Evolutionary conservation across 164 flowering plant genomes (phyloP).

Genomic region (Sedum album): DNA sequence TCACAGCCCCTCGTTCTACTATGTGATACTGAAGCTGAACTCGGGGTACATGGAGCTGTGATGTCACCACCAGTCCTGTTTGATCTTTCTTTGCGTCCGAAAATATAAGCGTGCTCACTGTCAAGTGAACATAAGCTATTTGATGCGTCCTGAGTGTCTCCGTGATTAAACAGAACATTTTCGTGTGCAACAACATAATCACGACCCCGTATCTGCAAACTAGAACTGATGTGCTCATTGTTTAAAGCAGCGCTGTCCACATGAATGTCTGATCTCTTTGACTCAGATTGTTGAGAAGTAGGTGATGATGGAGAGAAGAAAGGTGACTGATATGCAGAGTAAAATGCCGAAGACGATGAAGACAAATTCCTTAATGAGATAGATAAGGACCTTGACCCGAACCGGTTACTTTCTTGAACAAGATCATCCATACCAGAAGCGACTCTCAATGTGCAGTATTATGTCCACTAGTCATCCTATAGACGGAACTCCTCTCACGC

Average conservation of each 20-base stretch:
- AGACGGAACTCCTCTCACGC: not conserved
- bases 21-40: constrained; percentile 1
- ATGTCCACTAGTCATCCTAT: not conserved
- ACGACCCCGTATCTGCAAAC: not conserved
- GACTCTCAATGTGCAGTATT: not conserved
- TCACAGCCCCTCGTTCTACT: constrained; percentile 11
- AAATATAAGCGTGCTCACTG: not conserved
- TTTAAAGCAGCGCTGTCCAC: not conserved
- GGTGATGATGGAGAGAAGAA: constrained; percentile 2
- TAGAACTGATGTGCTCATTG: no score
- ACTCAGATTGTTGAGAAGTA: not conserved
- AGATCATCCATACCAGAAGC: not conserved
- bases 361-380: not conserved
- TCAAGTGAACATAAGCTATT: not conserved
- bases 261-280: not conserved
- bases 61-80: not conserved
- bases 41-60: not conserved
- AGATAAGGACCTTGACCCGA: not conserved
- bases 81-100: not conserved
- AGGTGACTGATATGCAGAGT: constrained; percentile 8
- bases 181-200: not conserved
- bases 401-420: not conserved
- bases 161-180: no score
- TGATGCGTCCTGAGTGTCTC: not conserved
- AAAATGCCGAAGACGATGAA: constrained; percentile 6